Percentiles rank a stretch among this genome's conserved stretches.
Conservation (phyloP, 116 monocot species). For the Thalassia testudinum region DNA sequence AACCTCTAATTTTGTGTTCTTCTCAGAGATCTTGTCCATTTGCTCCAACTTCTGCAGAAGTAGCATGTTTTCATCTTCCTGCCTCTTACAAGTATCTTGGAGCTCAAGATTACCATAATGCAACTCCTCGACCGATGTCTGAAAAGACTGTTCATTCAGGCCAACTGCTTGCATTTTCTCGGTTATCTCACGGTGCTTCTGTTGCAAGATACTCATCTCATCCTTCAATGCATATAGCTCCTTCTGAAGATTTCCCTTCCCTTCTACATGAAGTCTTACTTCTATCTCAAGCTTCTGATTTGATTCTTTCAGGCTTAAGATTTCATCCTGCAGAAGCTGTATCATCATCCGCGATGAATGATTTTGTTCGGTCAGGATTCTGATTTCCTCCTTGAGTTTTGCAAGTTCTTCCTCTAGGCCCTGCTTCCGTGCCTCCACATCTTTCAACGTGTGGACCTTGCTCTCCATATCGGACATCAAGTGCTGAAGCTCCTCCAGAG, state of each 20-base stretch:
- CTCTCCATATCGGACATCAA: constrained; percentile 26
- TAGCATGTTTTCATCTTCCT: constrained; percentile 31
- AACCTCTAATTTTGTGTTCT: constrained; percentile 34
- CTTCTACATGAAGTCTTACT: constrained; percentile 15
- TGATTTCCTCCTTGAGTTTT: constrained; percentile 32
- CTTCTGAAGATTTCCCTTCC: constrained; percentile 29
- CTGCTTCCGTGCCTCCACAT: constrained; percentile 22
- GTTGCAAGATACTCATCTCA: constrained; percentile 19
- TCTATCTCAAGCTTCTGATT: constrained; percentile 43
- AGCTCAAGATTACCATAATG: constrained; percentile 36
- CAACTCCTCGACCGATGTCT: constrained; percentile 34
- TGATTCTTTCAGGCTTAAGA: constrained; percentile 26
- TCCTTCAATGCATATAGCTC: constrained; percentile 15
- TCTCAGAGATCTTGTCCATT: constrained; percentile 31
- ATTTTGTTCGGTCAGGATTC: constrained; percentile 16
- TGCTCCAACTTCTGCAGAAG: constrained; percentile 26
- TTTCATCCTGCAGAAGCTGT: constrained; percentile 31
- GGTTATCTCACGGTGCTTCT: constrained; percentile 13
- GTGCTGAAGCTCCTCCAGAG: constrained; percentile 30
- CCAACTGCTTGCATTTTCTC: constrained; percentile 30
- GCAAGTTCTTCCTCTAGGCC: constrained; percentile 22
- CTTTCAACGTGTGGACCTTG: constrained; percentile 26
- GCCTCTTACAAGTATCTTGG: constrained; percentile 32
- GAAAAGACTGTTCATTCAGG: constrained; percentile 22
- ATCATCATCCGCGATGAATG: constrained; percentile 18